Base-by-base conservation (phyloP, 2,329 filamentous ascomycete genomes). In the Ceratocystis alfenasii region DNA sequence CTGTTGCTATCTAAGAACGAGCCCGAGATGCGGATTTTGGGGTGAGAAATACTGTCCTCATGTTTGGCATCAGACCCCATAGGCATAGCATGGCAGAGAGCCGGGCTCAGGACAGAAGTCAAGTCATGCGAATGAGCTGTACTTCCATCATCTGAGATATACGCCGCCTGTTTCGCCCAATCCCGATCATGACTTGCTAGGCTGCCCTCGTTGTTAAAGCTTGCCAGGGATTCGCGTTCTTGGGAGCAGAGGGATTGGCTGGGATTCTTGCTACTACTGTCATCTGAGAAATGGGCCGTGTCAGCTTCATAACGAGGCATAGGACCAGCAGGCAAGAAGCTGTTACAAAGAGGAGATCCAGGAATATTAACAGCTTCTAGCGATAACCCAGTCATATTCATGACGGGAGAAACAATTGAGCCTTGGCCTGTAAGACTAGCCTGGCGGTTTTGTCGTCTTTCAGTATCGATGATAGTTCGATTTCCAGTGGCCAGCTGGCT, bases 241-340 rank as follows among this genome's bases (percentile, higher is more conserved):
- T 59, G 25, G 5, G 28, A 30, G 12, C 55, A n/a, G 12, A n/a
- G 17, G n/a, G 55, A 20, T 12, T 83, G 80, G 53, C 84, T 81
- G 0, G 78, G 80, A 72, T 2, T 82, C 88, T 62, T 88, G 36
- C 36, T 83, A 87, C 85, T 33, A 84, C 81, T 0, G 82, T 50
- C 33, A 44, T 53, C 36, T 30, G 65, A 64, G 44, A 17, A 28
- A 15, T 57, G 12, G 5, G 15, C n/a, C 2, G 45, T 57, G 48
- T 28, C 25, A 30, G 17, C 44, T 33, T 62, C 25, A 17, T 67
- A 67, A 5, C 62, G 10, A 28, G 48, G 62, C 65, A 64, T 67
- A 5, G 65, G 81, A 83, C 48, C 63, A 67, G 68, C 60, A 20
- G 59, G 62, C 41, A 64, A 57, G 41, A 68, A 68, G 30, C 67